Evolutionary conservation across 148 eudicot genomes (phyloP).

Genomic region (Spergularia marina): DNA sequence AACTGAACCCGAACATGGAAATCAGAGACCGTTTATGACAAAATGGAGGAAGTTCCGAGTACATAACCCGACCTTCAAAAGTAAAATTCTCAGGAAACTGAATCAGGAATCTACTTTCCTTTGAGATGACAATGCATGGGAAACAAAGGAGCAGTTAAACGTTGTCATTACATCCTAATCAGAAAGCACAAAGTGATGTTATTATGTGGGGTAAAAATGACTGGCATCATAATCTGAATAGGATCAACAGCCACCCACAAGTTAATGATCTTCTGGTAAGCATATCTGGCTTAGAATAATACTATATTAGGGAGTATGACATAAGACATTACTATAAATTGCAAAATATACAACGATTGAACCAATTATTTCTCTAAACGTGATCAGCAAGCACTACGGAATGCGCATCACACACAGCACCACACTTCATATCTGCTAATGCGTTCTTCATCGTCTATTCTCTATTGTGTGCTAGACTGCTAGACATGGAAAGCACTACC

Average conservation of each 20-base stretch:
- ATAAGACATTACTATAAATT: neutral
- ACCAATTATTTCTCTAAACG: conserved; percentile 1
- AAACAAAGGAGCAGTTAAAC: neutral
- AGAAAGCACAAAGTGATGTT: neutral
- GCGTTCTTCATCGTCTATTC: neutral
- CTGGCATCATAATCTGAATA: neutral
- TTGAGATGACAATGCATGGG: neutral
- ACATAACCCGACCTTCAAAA: no score
- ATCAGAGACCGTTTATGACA: no score
- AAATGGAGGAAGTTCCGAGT: no score
- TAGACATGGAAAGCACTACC: neutral
- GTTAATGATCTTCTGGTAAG: neutral
- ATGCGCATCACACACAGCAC: neutral
- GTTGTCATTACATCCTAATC: neutral
- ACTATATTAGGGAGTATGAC: neutral
- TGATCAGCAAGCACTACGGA: neutral
- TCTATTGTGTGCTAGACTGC: neutral
- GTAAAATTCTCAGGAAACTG: no score
- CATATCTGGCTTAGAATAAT: neutral
- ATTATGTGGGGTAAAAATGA: neutral
- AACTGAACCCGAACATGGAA: no score
- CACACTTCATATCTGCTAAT: neutral
- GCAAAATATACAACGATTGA: neutral
- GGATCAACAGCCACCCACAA: neutral
- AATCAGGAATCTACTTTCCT: neutral